Evolutionary conservation across 495 filamentous ascomycete genomes (phyloP).

Genomic region (Gamarada debralockiae): DNA sequence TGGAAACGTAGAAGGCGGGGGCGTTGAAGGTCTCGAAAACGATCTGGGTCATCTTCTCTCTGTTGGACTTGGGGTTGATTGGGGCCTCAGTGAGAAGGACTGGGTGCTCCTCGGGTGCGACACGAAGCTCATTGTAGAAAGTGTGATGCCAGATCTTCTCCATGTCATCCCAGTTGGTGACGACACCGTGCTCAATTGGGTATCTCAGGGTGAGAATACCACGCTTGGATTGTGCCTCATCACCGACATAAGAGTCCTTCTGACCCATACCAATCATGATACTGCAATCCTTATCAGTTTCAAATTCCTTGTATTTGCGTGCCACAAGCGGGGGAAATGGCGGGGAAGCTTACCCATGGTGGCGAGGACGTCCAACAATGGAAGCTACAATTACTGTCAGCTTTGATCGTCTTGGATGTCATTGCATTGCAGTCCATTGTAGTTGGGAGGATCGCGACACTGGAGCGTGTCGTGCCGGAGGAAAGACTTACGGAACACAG

Average conservation of each 20-base stretch:
- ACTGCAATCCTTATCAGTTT: slow-evolving; percentile 45
- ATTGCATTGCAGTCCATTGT: not conserved
- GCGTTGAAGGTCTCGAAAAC: slow-evolving; percentile 99
- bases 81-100: slow-evolving; percentile 98
- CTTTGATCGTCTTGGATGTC: not conserved
- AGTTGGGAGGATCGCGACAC: not conserved
- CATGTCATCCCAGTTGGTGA: slow-evolving; percentile 99
- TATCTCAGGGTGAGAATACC: slow-evolving; percentile 99
- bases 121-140: slow-evolving; percentile 99
- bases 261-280: slow-evolving; percentile 99
- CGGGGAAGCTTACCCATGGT: slow-evolving; percentile 83
- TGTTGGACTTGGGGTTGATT: slow-evolving; percentile 99
- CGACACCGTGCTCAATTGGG: slow-evolving; percentile 99
- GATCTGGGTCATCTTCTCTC: slow-evolving; percentile 99
- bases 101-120: slow-evolving; percentile 99
- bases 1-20: slow-evolving; percentile 99
- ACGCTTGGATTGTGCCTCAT: slow-evolving; percentile 99
- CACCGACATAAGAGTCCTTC: slow-evolving; percentile 99
- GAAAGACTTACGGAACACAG: slow-evolving; percentile 96
- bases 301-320: slow-evolving; percentile 9
- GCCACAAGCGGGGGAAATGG: slow-evolving; percentile 5
- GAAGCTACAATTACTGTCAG: slow-evolving; percentile 61
- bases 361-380: slow-evolving; percentile 98
- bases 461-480: not conserved
- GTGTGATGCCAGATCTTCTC: slow-evolving; percentile 99